Percentiles rank a stretch among this genome's conserved stretches.
phyloP scores from a whole-genome alignment of 257 asterid genomes.

The Lycium ferocissimum region DNA sequence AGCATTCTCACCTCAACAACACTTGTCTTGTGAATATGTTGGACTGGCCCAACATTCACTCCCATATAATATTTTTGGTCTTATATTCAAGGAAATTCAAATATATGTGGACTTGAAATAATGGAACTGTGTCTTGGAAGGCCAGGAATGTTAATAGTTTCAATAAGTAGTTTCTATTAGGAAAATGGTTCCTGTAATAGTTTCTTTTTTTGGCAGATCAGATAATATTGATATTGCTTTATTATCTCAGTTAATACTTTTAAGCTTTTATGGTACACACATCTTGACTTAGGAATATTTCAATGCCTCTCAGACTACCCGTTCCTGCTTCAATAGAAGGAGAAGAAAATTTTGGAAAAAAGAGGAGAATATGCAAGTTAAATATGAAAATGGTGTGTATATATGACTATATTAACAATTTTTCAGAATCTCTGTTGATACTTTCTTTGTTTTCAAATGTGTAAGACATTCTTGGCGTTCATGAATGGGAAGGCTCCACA shows the following conservation, averaged over 20 bases:
- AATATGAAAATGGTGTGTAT: neutral
- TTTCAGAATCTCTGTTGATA: conserved; percentile 29
- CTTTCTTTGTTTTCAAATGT: conserved; percentile 35
- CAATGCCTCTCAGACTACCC: neutral
- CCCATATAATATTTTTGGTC: neutral
- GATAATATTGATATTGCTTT: neutral
- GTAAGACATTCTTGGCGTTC: conserved; percentile 81
- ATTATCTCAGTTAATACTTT: neutral
- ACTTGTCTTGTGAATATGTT: neutral
- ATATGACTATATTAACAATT: conserved; percentile 11
- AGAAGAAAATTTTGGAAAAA: neutral
- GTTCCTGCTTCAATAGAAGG: neutral
- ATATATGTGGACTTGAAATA: neutral
- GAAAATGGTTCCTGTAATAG: neutral
- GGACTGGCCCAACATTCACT: neutral
- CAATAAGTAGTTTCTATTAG: neutral
- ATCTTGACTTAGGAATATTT: neutral
- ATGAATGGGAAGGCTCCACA: conserved; percentile 96
- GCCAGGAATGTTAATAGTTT: neutral
- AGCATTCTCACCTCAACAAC: neutral
- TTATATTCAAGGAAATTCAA: neutral
- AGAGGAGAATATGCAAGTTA: neutral
- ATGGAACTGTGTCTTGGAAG: conserved; percentile 4
- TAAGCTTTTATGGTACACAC: neutral
- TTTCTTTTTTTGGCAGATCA: neutral